phyloP scores from a whole-genome alignment of 139 green algal species.

The Haematococcus lacustris region DNA sequence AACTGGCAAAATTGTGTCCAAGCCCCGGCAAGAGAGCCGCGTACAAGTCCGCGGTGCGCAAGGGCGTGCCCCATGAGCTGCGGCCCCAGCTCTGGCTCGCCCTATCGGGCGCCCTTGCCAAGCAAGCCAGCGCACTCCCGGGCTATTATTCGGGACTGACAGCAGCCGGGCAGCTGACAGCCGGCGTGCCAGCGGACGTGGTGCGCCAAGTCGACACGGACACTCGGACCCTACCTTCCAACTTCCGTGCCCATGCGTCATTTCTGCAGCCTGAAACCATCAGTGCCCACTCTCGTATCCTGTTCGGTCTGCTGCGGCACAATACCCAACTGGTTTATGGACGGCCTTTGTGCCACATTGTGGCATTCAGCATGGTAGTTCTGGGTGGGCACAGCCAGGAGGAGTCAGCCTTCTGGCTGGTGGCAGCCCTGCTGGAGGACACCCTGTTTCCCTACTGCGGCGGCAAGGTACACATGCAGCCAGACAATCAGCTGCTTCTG shows the following conservation, averaged over 20 bases:
- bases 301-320: background rate
- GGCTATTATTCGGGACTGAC: too few relatives aligned
- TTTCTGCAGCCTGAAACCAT: background rate
- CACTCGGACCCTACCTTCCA: background rate
- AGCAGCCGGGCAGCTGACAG: too few relatives aligned
- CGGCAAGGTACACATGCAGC: too few relatives aligned
- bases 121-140: too few relatives aligned
- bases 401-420: constrained; percentile 39
- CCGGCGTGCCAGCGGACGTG: background rate
- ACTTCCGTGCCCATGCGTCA: background rate
- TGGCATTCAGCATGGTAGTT: background rate
- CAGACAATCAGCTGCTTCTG: too few relatives aligned
- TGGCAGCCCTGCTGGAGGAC: constrained; percentile 21
- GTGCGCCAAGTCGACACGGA: background rate
- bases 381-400: background rate
- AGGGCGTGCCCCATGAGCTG: too few relatives aligned
- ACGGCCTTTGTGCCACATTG: background rate
- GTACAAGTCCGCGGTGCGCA: too few relatives aligned
- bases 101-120: too few relatives aligned
- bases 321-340: background rate
- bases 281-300: background rate
- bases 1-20: too few relatives aligned
- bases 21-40: too few relatives aligned
- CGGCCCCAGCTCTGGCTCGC: too few relatives aligned
- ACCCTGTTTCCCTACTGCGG: constrained; percentile 9